These are phyloP conservation scores for Solanum aculeatissimum DNA, from an alignment of 305 asterid genomes.

Conservation along the genomic window DNA sequence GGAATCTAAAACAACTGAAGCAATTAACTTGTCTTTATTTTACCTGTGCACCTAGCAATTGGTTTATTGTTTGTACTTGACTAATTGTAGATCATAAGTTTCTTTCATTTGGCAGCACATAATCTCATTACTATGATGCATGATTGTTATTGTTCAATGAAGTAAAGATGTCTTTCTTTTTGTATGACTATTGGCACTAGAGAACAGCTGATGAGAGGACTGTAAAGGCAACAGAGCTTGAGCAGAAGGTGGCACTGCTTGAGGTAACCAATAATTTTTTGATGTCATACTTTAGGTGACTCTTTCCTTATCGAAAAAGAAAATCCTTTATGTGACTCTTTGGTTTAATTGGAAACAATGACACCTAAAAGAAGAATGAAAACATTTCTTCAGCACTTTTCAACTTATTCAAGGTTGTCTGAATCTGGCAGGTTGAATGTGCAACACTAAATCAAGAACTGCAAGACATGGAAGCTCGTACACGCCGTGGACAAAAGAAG, in stretches of 20 bases:
- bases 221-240: constrained; percentile 89
- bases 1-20: neutral
- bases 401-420: neutral
- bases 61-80: neutral
- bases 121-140: neutral
- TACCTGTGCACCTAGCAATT: neutral
- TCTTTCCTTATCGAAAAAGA: neutral
- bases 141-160: neutral
- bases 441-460: constrained; percentile 87
- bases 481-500: constrained; percentile 89
- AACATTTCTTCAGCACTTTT: neutral
- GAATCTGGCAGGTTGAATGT: constrained; percentile 69
- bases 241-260: constrained; percentile 94
- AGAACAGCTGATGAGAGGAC: constrained; percentile 95
- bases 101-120: neutral
- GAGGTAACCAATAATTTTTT: constrained; percentile 45
- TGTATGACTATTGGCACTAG: constrained; percentile 25
- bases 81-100: neutral
- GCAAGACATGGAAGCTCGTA: constrained; percentile 93
- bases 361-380: neutral
- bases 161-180: neutral
- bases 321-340: neutral
- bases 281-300: neutral
- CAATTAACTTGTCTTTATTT: neutral
- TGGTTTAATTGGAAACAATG: neutral